Evolutionary conservation across 495 filamentous ascomycete species (phyloP), one percentile per base, ranked within the genome.

Genomic region (Hyaloscypha variabilis): DNA sequence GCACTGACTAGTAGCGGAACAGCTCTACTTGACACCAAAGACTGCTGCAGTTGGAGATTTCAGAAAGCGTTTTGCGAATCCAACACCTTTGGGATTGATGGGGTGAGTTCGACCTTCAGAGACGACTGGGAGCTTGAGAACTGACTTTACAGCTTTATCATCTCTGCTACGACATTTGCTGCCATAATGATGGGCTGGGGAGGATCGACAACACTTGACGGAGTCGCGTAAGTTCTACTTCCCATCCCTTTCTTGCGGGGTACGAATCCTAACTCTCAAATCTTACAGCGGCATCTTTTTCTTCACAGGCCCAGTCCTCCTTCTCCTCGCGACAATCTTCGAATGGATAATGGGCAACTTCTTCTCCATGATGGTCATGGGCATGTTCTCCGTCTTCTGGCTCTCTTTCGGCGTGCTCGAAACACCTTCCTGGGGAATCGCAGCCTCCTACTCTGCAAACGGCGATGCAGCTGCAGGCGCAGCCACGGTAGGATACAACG

Each of bases 381-480:
- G 83, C 10, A 76, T 86, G 30, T 86, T 85, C 63, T 71, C 78
- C 50, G 83, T 85, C 28, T 86, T 85, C 72, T 85, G 83, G 83
- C 68, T 83, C 10, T 81, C 79, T 10, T 84, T 86, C 61, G 83
- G 82, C 25, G 63, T 85, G 52, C 71, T 86, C 1, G 77, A 85
- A 55, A 76, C 84, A 1, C 83, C 83, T 2, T 81, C 79, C 1
- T 77, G 83, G 25, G 78, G 77, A 26, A 76, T 86, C 23, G 77
- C 76, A n/a, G 61, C 72, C 8, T 75, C 82, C 1, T 85, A 83
- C 65, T 75, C 73, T 36, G 72, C 80, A 2, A 80, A 81, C 0
- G 67, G 72, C 1, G 68, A 63, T 31, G 78, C 81, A 39, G 80
- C 80, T 8, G 77, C 77, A 19, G 83, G 83, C 0, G 60, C 73